Evolutionary conservation across 768 basidiomycete species (phyloP).

Genomic region (Boletus vinaceobasis): DNA sequence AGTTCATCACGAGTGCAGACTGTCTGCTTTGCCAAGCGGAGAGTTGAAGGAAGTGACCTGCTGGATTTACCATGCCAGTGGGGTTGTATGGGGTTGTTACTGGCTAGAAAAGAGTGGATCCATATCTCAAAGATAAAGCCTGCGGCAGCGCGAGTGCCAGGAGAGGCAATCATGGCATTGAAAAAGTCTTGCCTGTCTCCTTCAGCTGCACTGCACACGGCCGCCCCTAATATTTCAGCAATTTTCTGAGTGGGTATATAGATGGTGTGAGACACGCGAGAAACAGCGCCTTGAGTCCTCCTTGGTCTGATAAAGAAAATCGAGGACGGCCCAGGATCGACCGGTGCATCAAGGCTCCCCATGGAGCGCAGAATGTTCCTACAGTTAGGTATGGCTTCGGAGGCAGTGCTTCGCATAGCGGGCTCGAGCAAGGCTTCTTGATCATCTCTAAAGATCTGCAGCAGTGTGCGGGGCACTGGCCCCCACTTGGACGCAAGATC

Average conservation of each 20-base stretch:
- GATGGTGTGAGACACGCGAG: background rate
- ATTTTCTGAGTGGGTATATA: background rate
- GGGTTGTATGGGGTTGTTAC: background rate
- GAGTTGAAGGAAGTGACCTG: background rate
- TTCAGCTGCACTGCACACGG: background rate
- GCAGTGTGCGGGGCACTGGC: background rate
- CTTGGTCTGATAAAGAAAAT: constrained; percentile 1
- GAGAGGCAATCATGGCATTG: background rate
- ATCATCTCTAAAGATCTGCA: background rate
- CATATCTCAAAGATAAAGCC: constrained; percentile 2
- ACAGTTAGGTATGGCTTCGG: background rate
- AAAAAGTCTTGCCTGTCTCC: constrained; percentile 4
- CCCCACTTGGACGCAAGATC: background rate
- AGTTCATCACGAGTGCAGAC: background rate
- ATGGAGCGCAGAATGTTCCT: background rate
- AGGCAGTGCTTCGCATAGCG: background rate
- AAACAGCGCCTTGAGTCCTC: background rate
- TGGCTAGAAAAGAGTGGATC: background rate
- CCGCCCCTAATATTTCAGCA: background rate
- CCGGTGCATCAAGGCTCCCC: background rate
- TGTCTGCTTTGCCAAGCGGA: background rate
- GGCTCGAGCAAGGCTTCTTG: background rate
- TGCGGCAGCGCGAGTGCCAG: background rate
- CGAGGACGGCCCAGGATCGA: background rate
- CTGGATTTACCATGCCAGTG: background rate